These are phyloP conservation scores for Aureobasidium leucospermi DNA, from an alignment of 2,329 filamentous ascomycete species.

Conservation along the genomic window DNA sequence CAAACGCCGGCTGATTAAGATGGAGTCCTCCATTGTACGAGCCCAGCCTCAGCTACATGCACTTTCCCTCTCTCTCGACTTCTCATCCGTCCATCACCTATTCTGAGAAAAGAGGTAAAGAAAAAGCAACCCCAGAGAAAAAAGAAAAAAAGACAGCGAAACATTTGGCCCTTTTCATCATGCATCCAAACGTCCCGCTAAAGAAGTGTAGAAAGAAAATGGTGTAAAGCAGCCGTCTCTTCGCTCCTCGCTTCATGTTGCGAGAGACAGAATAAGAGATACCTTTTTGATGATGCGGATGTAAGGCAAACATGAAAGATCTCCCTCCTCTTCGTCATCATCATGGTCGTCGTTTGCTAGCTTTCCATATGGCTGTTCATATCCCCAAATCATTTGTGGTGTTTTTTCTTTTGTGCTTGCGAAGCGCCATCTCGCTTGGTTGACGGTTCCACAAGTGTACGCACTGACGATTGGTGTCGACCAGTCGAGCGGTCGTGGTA, in stretches of 20 bases:
- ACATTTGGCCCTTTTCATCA: not conserved
- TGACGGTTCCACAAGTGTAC: not conserved
- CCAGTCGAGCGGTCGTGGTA: not conserved
- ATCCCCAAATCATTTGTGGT: not conserved
- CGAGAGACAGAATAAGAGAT: not conserved
- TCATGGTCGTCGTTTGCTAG: not conserved
- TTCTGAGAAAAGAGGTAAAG: not conserved
- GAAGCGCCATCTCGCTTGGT: not conserved
- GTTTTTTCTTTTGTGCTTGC: not conserved
- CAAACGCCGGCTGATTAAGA: constrained; percentile 1
- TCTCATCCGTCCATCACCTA: not conserved
- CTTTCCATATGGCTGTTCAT: not conserved
- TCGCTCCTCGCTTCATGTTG: not conserved
- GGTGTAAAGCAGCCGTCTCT: not conserved
- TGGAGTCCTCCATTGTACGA: not conserved
- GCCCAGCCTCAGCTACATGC: not conserved
- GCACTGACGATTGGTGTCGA: not conserved
- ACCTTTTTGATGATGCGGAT: not conserved
- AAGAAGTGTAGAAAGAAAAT: not conserved
- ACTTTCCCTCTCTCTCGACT: not conserved
- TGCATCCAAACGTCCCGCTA: constrained; percentile 1
- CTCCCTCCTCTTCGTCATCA: not conserved
- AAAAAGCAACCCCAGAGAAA: not conserved
- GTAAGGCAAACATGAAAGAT: not conserved
- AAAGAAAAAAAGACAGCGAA: not conserved